Conservation (phyloP, 1,284 basidiomycete genomes). For the Cutaneotrichosporon dermatis region DNA sequence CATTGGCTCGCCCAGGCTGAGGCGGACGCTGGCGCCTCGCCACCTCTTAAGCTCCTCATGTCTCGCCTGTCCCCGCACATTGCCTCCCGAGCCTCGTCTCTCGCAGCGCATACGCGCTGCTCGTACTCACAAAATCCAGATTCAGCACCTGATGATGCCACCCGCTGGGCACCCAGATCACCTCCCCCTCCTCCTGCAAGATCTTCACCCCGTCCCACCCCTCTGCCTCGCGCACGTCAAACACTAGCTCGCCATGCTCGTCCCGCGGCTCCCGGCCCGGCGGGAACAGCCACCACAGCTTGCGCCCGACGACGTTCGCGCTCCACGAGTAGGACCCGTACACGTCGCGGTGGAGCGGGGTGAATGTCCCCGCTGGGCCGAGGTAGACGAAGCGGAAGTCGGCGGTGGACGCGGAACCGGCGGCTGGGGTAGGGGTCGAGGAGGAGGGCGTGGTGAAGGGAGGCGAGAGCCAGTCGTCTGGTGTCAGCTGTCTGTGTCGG, state of each 20-base stretch:
- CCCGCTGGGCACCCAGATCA: constrained; percentile 52
- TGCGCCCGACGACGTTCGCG: constrained; percentile 55
- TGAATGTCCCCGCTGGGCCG: constrained; percentile 50
- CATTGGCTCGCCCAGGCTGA: too few species aligned
- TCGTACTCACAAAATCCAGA: constrained; percentile 43
- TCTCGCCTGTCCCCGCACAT: too few species aligned
- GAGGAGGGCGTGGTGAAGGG: too few species aligned
- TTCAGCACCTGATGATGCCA: constrained; percentile 51
- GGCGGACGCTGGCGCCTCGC: too few species aligned
- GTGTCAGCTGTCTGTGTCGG: constrained; percentile 1
- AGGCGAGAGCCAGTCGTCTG: constrained; percentile 55
- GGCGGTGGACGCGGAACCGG: constrained; percentile 14
- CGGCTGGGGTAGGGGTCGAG: neutral
- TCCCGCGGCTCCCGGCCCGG: constrained; percentile 42
- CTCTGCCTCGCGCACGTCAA: constrained; percentile 42
- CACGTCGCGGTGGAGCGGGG: constrained; percentile 54
- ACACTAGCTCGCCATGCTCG: constrained; percentile 28
- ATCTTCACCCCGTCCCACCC: constrained; percentile 33
- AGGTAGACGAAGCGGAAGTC: constrained; percentile 50
- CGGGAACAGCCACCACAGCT: constrained; percentile 56
- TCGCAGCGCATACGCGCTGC: too few species aligned
- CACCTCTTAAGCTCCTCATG: too few species aligned
- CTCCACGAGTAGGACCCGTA: constrained; percentile 58
- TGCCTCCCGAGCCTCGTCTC: too few species aligned
- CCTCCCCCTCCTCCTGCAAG: constrained; percentile 46